Evolutionary conservation across 2,329 filamentous ascomycete genomes (phyloP), one percentile per base, ranked within the genome.

Genomic region (Trichophyton schoenleinii): DNA sequence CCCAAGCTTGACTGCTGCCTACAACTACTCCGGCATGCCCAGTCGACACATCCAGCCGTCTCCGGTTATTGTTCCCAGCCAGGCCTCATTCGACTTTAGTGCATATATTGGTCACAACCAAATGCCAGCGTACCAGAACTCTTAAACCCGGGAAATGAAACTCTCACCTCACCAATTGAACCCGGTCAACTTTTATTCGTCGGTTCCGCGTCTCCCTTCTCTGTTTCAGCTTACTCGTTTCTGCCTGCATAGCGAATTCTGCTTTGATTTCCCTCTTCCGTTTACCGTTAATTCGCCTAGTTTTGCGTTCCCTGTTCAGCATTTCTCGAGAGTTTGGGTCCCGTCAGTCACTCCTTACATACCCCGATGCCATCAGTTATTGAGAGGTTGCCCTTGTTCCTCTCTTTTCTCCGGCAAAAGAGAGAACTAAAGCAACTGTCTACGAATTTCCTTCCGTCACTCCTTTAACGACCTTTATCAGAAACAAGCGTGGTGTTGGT

Each of bases 51-150:
- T 48, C 68, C 71, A n/a, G 67, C 74, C 3, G 67, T 68, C 62
- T 28, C 62, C 62, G 9, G 53, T 61, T 22, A 44, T 64, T 20
- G 49, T 62, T 25, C 60, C 57, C 31, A 60, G 49, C 13, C 70
- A 74, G 28, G 60, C 66, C 34, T 68, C 71, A 2, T 78, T 75
- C 73, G 74, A 77, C 5, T 70, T 74, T 63, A 71, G 71, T 46
- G 60, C 66, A 7, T 70, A 72, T 36, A 65, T 70, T 34, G 65
- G 68, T 52, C 61, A 67, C 13, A 62, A 68, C 59, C 65, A 71
- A 2, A 66, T 70, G 15, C 70, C 68, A 15, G 61, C 68, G 3
- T 64, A 72, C 42, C 42, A 34, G 20, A 59, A 15, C 57, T 48
- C 42, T 34, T 59, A 49, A 48, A 31, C 13, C 3, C 20, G 31